Evolutionary conservation across 805 yeast species (phyloP).

Genomic region (Pichia exigua): DNA sequence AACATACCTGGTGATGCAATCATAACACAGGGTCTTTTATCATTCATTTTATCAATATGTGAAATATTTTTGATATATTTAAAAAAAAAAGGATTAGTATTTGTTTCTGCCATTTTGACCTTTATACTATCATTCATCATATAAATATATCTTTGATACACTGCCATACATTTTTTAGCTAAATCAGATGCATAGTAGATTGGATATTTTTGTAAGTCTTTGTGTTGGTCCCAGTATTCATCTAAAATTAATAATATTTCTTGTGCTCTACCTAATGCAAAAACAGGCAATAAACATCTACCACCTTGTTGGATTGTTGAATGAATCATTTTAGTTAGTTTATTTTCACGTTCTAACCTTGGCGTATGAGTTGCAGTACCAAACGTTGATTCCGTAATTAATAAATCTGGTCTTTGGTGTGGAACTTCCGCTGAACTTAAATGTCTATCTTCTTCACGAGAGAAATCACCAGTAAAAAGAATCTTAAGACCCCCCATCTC

Average conservation of each 20-base stretch:
- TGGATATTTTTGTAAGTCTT: slow-evolving; percentile 73
- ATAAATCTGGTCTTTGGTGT: slow-evolving; percentile 72
- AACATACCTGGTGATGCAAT: slow-evolving; percentile 98
- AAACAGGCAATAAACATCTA: slow-evolving; percentile 84
- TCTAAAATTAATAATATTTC: slow-evolving; percentile 84
- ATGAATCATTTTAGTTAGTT: slow-evolving; percentile 76
- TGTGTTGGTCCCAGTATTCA: slow-evolving; percentile 86
- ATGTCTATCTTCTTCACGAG: slow-evolving; percentile 93
- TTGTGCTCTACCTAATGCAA: slow-evolving; percentile 95
- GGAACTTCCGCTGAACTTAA: slow-evolving; percentile 94
- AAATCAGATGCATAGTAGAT: slow-evolving; percentile 87
- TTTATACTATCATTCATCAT: slow-evolving; percentile 95
- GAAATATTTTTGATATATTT: slow-evolving; percentile 75
- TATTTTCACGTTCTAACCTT: slow-evolving; percentile 71
- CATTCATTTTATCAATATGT: slow-evolving; percentile 78
- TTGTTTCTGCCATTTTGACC: slow-evolving; percentile 63
- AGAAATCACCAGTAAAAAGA: slow-evolving; percentile 92
- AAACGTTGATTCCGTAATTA: slow-evolving; percentile 92
- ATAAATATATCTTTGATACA: slow-evolving; percentile 90
- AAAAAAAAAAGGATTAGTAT: slow-evolving; percentile 85
- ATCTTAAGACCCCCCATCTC: slow-evolving; percentile 90
- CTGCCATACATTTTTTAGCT: slow-evolving; percentile 95
- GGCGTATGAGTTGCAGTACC: slow-evolving; percentile 98
- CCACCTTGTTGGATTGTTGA: slow-evolving; percentile 84
- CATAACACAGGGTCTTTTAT: slow-evolving; percentile 92